Percentiles rank a stretch among this genome's conserved stretches.
Evolutionary conservation across 139 green algal species (phyloP).

Genomic region (Micractinium sp.): DNA sequence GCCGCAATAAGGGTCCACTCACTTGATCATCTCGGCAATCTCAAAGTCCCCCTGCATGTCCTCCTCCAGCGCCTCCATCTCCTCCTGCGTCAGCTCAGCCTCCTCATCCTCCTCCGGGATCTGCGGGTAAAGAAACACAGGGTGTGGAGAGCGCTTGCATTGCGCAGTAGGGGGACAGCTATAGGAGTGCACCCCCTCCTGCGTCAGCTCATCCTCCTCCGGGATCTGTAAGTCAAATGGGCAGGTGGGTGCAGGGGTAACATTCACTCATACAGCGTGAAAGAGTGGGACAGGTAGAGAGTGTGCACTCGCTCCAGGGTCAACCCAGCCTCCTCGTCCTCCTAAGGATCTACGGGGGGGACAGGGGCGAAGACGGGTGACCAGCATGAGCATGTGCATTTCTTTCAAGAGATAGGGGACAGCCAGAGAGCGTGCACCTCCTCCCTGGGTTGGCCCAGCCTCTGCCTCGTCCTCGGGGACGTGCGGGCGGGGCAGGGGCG

Average conservation of each 20-base stretch:
- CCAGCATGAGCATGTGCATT: too few species aligned
- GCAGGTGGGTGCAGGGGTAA: too few species aligned
- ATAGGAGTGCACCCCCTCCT: neutral
- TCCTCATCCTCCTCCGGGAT: conserved; percentile 84
- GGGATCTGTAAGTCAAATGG: conserved; percentile 59
- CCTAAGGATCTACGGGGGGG: neutral
- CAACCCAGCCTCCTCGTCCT: neutral
- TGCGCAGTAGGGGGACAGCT: too few species aligned
- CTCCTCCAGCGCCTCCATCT: conserved; percentile 89
- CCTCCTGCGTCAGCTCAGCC: conserved; percentile 84
- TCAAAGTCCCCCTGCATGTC: conserved; percentile 90
- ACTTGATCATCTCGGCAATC: conserved; percentile 63
- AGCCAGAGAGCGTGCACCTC: neutral
- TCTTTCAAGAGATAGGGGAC: neutral
- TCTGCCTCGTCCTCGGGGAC: neutral
- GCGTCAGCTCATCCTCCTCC: neutral
- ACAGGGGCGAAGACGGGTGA: too few species aligned
- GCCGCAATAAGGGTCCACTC: neutral
- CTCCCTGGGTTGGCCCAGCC: neutral
- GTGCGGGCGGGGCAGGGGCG: neutral
- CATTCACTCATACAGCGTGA: neutral
- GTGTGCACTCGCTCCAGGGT: neutral
- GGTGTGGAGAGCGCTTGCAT: too few species aligned
- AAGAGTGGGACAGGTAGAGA: neutral
- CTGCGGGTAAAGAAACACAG: too few species aligned